Evolutionary conservation across 306 rosid genomes (phyloP).

Genomic region (Gastrolobium villosum): DNA sequence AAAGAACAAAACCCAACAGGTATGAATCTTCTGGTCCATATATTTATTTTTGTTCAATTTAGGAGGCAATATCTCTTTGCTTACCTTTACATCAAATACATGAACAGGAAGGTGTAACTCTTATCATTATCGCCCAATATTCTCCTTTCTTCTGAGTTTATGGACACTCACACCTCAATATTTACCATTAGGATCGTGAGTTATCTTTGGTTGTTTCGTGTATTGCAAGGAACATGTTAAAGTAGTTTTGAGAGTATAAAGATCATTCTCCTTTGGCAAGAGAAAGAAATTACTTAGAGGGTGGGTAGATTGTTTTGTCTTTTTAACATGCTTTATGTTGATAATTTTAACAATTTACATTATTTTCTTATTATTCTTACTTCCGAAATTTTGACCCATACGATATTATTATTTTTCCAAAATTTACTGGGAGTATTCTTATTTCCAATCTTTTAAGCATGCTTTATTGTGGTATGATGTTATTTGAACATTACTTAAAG

Average conservation of each 20-base stretch:
- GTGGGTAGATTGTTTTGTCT: too few relatives aligned
- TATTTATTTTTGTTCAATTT: conserved; percentile 52
- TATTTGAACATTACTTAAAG: too few relatives aligned
- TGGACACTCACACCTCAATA: not conserved
- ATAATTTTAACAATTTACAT: too few relatives aligned
- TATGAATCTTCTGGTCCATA: conserved; percentile 56
- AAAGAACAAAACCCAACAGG: not conserved
- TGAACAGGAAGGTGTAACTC: conserved; percentile 49
- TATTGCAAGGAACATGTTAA: not conserved
- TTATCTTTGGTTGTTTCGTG: not conserved
- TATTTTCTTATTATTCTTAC: too few relatives aligned
- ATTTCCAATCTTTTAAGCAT: too few relatives aligned
- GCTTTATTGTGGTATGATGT: too few relatives aligned
- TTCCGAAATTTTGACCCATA: too few relatives aligned
- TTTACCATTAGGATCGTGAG: not conserved
- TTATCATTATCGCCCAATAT: conserved; percentile 27
- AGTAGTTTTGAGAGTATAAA: not conserved
- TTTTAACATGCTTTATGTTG: too few relatives aligned
- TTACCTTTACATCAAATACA: conserved; percentile 55
- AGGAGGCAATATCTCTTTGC: conserved; percentile 88
- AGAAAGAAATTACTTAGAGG: too few relatives aligned
- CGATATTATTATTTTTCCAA: too few relatives aligned
- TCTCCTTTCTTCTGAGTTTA: not conserved
- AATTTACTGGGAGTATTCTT: too few relatives aligned
- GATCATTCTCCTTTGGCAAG: too few relatives aligned